Evolutionary conservation across 257 asterid genomes (phyloP), one percentile per base, ranked within the genome.

Genomic region (Lycium ferocissimum): DNA sequence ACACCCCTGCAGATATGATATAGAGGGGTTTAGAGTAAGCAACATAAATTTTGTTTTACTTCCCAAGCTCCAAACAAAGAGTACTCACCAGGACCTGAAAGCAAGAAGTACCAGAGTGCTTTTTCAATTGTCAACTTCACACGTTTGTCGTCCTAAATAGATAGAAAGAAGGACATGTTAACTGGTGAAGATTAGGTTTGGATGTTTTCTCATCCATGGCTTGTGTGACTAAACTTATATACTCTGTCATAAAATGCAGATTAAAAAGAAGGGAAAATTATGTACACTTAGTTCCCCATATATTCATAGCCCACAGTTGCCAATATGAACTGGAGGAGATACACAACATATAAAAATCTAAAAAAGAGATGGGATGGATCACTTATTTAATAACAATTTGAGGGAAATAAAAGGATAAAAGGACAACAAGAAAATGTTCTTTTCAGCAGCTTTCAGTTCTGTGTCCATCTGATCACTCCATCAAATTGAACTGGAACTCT

Each of bases 191-290:
- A 43, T 73, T 61, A 12, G 63, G 20, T 49, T n/a, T 40, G 81
- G 81, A 75, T 75, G 61, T 18, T 45, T 73, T 73, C 47, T 45
- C 80, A 73, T 73, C 58, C 80, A 73, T 73, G n/a, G 18, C 59
- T 45, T 73, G 59, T 73, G 9, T 43, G 37, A 71, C 80, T 62
- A 2, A 45, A 72, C 5, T 17, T 15, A 26, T 40, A 40, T 18
- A 72, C 18, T 72, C 58, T 45, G 37, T n/a, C 37, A n/a, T 45
- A 72, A 43, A 72, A 72, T 45, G 38, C 80, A 10, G 58, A 72
- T 72, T 2, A 71, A 13, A 43, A 57, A 7, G 10, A 72, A n/a
- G n/a, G 58, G 18, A 45, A 13, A n/a, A 43, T 43, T n/a, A 43
- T 22, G 18, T 5, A 71, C 79, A 71, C 43, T 71, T 43, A 43